Base-by-base conservation (phyloP, 2,329 filamentous ascomycete genomes). In the Cladosporium sphaerospermum region DNA sequence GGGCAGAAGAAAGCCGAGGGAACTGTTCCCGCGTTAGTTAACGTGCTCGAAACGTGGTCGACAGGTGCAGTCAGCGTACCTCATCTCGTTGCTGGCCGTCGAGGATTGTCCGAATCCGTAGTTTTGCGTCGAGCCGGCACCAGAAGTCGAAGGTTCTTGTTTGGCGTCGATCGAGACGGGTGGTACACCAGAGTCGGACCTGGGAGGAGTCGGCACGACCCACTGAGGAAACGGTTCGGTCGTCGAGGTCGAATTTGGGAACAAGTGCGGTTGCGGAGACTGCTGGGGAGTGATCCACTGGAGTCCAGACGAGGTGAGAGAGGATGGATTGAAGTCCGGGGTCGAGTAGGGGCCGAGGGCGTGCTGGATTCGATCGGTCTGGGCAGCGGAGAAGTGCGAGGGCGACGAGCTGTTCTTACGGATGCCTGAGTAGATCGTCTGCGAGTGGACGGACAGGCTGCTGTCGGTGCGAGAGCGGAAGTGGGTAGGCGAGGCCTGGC, bases 1-100 rank as follows among this genome's bases (percentile, higher is more conserved):
- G 54, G 67, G 67, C 45, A 68, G 64, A 19, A 69, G 60, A 56
- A 65, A 67, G 28, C 65, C 65, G 48, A 69, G 57, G 36, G 67
- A 69, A 55, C 67, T 69, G 53, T 45, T 34, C 4, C 23, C 7
- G 23, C 23, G 23, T 28, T 28, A 28, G 23, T 7, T 3, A 28
- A 37, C 36, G 36, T 18, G 11, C 11, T 31, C 23, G 19, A 28
- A n/a, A 16, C n/a, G 19, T 19, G n/a, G 18, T 19, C 16, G 32
- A 18, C 16, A 6, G 14, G 4, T 34, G 11, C n/a, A 14, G 8
- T 5, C 13, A 14, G n/a, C 63, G 55, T 56, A 69, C 66, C 66
- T 67, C 67, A 69, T 69, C 49, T 67, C 65, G 54, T 62, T 55
- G 45, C 61, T 54, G 34, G 64, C 57, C 28, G 59, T 57, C 39